Base-by-base conservation (phyloP, 2,329 filamentous ascomycete species). In the Fusarium sp. region DNA sequence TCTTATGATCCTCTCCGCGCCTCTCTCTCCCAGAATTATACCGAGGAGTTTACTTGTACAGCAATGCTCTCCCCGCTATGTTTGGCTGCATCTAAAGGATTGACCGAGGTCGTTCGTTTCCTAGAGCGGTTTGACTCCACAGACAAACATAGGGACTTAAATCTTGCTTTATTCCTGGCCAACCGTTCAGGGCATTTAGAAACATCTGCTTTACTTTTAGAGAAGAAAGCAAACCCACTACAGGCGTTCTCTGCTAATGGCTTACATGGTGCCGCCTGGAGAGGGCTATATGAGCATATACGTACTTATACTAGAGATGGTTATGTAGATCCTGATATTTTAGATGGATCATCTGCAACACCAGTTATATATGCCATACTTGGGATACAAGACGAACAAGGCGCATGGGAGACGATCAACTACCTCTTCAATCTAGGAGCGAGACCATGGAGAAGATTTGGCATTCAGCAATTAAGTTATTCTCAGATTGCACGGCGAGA, bases 91-190 rank as follows among this genome's bases (percentile, higher is more conserved):
- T 12, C n/a, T 20, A 17, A 5, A 33, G 20, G 13, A 13, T 5
- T 12, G 52, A 15, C 17, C 33, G 38, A 54, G 27, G 27, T 33
- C 22, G 29, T 54, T 44, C 38, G 38, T 44, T 42, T 33, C 29
- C 10, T 54, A 18, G 7, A 33, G 20, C 22, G 20, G 13, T 46
- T 29, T 47, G 6, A 46, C 7, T 12, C 27, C 12, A 31, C 6
- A 9, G 25, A 47, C 31, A 33, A 7, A n/a, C 42, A 38, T n/a
- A 38, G 22, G 31, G 54, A 57, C 14, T 39, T 39, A 15, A 31
- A 57, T n/a, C 15, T 46, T 45, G 54, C 54, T 42, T 45, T 57
- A 39, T 57, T 47, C 54, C 46, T 57, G 25, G 54, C 54, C 54
- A 45, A 57, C 54, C 44, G 44, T n/a, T 31, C 20, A 20, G 54